These are phyloP conservation scores for Cyanophora paradoxa DNA, from an alignment of 78 protist genomes.

Conservation along the genomic window DNA sequence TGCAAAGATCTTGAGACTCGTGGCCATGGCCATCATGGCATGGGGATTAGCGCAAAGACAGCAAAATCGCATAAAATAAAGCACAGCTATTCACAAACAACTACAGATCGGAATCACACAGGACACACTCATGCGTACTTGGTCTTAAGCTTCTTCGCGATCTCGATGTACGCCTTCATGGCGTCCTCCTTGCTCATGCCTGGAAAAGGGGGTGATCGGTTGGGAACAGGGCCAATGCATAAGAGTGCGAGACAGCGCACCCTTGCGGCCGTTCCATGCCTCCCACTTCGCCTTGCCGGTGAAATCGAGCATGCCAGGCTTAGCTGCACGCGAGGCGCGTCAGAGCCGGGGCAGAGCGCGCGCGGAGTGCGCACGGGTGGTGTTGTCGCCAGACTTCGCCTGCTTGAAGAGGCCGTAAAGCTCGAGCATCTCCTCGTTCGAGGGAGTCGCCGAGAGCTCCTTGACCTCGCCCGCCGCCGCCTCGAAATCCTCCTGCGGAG, in stretches of 20 bases:
- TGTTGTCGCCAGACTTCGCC: conserved; percentile 10
- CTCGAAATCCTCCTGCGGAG: conserved; percentile 38
- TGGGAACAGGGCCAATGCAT: background rate
- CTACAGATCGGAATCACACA: no score
- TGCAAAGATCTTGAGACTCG: no score
- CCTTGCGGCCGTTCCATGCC: conserved; percentile 50
- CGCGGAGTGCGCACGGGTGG: background rate
- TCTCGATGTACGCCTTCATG: conserved; percentile 23
- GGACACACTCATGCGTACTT: background rate
- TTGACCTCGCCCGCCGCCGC: conserved; percentile 57
- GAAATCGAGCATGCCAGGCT: conserved; percentile 53
- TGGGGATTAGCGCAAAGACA: background rate
- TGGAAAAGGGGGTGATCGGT: background rate
- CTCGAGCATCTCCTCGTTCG: conserved; percentile 48
- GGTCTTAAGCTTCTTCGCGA: conserved; percentile 1
- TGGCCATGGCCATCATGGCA: background rate
- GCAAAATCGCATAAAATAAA: background rate
- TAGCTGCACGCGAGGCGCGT: background rate
- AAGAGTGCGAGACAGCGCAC: background rate
- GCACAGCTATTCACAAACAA: no score
- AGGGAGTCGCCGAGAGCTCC: conserved; percentile 42
- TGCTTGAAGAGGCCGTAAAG: conserved; percentile 79
- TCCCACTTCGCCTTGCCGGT: conserved; percentile 58
- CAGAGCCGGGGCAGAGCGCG: background rate
- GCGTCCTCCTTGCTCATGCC: conserved; percentile 39